Evolutionary conservation across 1,284 basidiomycete species (phyloP).

Genomic region (Trichosporon asahii): DNA sequence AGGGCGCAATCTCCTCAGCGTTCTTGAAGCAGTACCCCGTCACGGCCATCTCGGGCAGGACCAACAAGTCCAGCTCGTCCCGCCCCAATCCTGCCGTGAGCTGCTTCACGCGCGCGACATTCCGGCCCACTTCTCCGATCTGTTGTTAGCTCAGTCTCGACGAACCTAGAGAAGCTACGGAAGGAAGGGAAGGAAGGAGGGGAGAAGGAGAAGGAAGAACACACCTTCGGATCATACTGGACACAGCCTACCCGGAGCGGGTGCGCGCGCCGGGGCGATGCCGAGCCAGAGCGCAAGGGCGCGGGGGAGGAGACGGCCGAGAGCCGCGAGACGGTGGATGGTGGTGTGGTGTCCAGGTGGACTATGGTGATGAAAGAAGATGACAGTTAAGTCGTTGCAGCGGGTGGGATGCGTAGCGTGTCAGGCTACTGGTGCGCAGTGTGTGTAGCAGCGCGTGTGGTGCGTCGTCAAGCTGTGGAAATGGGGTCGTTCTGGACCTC

Average conservation of each 20-base stretch:
- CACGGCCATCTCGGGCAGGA: slow-evolving; percentile 67
- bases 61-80: slow-evolving; percentile 72
- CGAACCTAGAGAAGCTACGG: too few relatives aligned
- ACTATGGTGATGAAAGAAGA: too few relatives aligned
- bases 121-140: slow-evolving; percentile 70
- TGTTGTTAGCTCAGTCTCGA: slow-evolving; percentile 37
- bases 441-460: too few relatives aligned
- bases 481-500: too few relatives aligned
- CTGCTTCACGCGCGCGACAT: slow-evolving; percentile 62
- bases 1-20: slow-evolving; percentile 64
- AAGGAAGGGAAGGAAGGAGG: too few relatives aligned
- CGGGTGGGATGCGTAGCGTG: too few relatives aligned
- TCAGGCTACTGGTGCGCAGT: too few relatives aligned
- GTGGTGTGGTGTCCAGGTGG: background rate
- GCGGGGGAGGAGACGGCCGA: background rate
- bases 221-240: slow-evolving; percentile 62
- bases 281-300: background rate
- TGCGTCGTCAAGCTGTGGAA: too few relatives aligned
- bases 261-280: background rate
- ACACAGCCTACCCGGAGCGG: slow-evolving; percentile 59
- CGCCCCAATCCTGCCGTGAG: slow-evolving; percentile 66
- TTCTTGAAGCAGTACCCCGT: slow-evolving; percentile 77
- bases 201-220: slow-evolving; percentile 18
- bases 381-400: too few relatives aligned
- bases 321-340: background rate